Evolutionary conservation across 2,329 filamentous ascomycete species (phyloP), one percentile per base, ranked within the genome.

Genomic region (Fusarium sp.): DNA sequence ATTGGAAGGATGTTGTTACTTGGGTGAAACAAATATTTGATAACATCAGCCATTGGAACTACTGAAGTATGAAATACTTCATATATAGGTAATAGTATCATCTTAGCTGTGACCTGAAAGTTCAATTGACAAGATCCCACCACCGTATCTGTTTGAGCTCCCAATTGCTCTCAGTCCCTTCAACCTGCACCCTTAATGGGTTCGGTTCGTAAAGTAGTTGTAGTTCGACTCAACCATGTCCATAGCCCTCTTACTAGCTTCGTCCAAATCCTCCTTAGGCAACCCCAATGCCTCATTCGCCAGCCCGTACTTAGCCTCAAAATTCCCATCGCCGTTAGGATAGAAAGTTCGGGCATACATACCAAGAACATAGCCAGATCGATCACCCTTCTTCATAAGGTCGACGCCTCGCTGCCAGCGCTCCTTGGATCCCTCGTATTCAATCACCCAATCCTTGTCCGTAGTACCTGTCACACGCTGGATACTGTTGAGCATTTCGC

Each of bases 401-500:
- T 80, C 80, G 56, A 80, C 63, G 0, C 82, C 88, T 3, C 83
- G 79, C 50, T 78, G 74, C 63, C 82, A 87, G 21, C 88, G 81
- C 73, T 86, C 76, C 48, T 78, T 70, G 1, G 79, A 76, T 1
- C 74, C 69, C 74, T 88, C 83, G 14, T 82, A 76, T 3, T 73
- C 79, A 52, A 91, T 82, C 6, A 75, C 37, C 72, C 72, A 74
- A 72, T 91, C 88, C 0, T 76, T 76, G 37, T 89, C 85, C 2
- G 78, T 85, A 1, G 84, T 87, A 0, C 83, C 83, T 0, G 86
- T 85, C 14, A 88, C 87, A 2, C 87, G 84, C 67, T 88, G 82
- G 11, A 89, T 75, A 25, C 83, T 84, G 37, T 85, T 84, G 57
- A 91, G 83, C 81, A 92, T 91, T 18, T 91, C 88, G 14, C 82